Base-by-base conservation (phyloP, 2,329 filamentous ascomycete species). In the Xylaria arbuscula region DNA sequence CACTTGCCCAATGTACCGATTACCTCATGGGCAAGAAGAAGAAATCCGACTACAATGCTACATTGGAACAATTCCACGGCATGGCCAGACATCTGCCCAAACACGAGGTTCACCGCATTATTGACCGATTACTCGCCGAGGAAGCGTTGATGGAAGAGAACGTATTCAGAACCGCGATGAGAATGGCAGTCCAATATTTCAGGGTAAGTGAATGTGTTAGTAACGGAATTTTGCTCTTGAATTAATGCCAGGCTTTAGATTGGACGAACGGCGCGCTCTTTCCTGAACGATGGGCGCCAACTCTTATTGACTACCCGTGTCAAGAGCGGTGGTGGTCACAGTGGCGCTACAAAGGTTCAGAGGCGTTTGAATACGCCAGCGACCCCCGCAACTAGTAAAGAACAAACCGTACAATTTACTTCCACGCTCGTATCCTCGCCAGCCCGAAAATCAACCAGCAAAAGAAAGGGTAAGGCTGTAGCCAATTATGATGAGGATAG, bases 91-190 rank as follows among this genome's bases (percentile, higher is more conserved):
- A 88, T 17, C 81, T 97, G 73, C 90, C 91, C 66, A 89, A 91
- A 74, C 88, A 90, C 42, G 93, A 97, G 75, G 86, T 94, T 13
- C 92, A 97, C 76, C 90, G 94, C 47, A 85, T 98, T n/a, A 93
- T 98, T 74, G 89, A 93, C 76, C 86, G 88, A 56, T 84, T 99
- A 10, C 82, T 93, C 8, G 87, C 87, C 5, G 92, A 97, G 75
- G 90, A 91, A 53, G 93, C 90, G 6, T 82, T 99, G 32, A 80
- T 78, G 15, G 93, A 98, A 80, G 82, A 90, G 40, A 92, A 93
- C 76, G 82, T 87, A 58, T 82, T 89, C 64, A 92, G 90, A 76
- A 81, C 78, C 70, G 82, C 81, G 51, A 83, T 82, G 55, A 88
- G 88, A 4, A 94, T 97, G 77, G 87, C 93, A 1, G 87, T 89